Evolutionary conservation across 139 green algal species (phyloP).

Genomic region (Limnomonas spitsbergensis): DNA sequence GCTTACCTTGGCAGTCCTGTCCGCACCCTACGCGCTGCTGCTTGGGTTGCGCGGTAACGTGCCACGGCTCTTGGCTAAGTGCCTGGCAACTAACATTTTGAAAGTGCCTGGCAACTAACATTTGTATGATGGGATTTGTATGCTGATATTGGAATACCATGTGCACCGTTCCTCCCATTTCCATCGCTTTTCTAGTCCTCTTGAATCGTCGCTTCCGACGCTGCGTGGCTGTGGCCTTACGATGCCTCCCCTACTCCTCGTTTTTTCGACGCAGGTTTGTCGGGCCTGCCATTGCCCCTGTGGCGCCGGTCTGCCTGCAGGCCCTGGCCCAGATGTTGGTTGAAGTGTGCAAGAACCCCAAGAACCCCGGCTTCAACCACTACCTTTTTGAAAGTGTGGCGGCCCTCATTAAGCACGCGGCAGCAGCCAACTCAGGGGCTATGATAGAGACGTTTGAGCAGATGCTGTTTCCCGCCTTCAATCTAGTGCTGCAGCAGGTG

Average conservation of each 20-base stretch:
- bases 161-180: no score
- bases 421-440: constrained; percentile 33
- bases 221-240: no score
- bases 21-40: no score
- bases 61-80: no score
- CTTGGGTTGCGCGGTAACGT: not conserved
- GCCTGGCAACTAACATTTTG: no score
- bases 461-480: constrained; percentile 91
- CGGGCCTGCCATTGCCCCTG: constrained; percentile 61
- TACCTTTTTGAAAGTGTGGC: constrained; percentile 96
- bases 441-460: constrained; percentile 70
- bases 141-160: no score
- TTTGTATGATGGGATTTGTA: no score
- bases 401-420: constrained; percentile 69
- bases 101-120: no score
- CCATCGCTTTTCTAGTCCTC: no score
- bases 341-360: constrained; percentile 86
- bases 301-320: constrained; percentile 49
- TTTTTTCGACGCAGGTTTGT: constrained; percentile 56
- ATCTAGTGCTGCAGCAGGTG: constrained; percentile 79
- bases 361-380: constrained; percentile 94
- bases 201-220: no score
- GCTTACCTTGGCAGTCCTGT: no score
- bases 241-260: no score
- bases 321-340: constrained; percentile 70